Evolutionary conservation across 345 rosid genomes (phyloP).

Genomic region (Ceriops zippeliana): DNA sequence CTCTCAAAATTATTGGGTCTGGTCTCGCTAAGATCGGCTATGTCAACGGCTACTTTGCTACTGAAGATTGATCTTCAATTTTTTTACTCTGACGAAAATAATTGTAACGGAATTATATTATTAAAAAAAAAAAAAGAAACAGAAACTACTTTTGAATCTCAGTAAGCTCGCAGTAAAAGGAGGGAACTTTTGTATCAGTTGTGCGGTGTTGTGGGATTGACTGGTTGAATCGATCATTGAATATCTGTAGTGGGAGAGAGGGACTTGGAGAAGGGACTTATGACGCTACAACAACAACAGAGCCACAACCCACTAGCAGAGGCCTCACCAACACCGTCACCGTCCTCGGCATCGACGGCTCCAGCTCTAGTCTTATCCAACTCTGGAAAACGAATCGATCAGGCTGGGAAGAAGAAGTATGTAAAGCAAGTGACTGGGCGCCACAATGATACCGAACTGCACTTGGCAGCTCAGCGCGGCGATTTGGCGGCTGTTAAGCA

Average conservation of each 20-base stretch:
- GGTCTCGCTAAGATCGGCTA: not conserved
- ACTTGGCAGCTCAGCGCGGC: constrained; percentile 81
- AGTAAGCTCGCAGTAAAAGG: not conserved
- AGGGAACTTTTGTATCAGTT: constrained; percentile 22
- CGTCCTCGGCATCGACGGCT: constrained; percentile 66
- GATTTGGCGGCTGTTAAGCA: constrained; percentile 66
- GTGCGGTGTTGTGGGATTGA: constrained; percentile 11
- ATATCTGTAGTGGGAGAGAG: constrained; percentile 45
- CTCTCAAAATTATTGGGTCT: not conserved
- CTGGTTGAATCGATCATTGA: constrained; percentile 8
- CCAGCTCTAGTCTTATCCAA: constrained; percentile 78
- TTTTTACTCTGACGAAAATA: too few species aligned
- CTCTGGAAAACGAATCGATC: constrained; percentile 88
- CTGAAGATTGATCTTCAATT: not conserved
- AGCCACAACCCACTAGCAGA: constrained; percentile 42
- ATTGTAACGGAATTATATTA: too few species aligned
- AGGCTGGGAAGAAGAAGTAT: constrained; percentile 82
- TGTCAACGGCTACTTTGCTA: not conserved
- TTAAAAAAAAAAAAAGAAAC: too few species aligned
- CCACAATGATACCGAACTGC: constrained; percentile 85
- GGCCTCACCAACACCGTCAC: constrained; percentile 69
- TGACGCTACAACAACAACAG: constrained; percentile 31
- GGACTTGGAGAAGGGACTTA: constrained; percentile 65
- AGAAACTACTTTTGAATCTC: not conserved
- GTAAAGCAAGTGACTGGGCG: constrained; percentile 96